Evolutionary conservation across 495 filamentous ascomycete species (phyloP).

Genomic region (Talaromyces ruber): DNA sequence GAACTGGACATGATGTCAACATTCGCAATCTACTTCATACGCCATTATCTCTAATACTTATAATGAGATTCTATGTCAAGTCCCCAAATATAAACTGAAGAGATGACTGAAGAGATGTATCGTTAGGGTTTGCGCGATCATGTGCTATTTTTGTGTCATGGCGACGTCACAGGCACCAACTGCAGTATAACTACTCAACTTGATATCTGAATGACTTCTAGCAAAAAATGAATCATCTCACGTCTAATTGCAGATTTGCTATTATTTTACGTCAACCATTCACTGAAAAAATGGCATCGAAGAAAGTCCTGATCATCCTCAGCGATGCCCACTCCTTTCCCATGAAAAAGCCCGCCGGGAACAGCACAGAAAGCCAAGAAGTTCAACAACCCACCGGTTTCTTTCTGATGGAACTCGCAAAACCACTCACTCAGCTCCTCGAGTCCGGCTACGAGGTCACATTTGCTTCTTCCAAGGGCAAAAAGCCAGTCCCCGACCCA

Average conservation of each 20-base stretch:
- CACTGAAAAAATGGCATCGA: slow-evolving; percentile 4
- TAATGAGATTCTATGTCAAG: no score
- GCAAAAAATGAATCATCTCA: neutral
- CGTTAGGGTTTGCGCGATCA: neutral
- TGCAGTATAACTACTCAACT: neutral
- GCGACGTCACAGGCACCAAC: neutral
- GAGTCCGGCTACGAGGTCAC: slow-evolving; percentile 27
- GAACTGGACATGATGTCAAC: no score
- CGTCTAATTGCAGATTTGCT: neutral
- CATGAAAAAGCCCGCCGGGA: slow-evolving; percentile 19
- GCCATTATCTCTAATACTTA: no score
- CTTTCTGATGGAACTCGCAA: slow-evolving; percentile 37
- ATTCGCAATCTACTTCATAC: no score
- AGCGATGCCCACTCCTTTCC: slow-evolving; percentile 28
- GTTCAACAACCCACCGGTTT: slow-evolving; percentile 30
- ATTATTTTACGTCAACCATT: neutral
- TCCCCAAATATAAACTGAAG: no score
- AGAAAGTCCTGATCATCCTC: slow-evolving; percentile 35
- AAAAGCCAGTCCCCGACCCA: slow-evolving; percentile 25
- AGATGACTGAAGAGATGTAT: neutral
- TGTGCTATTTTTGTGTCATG: neutral
- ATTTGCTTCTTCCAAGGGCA: slow-evolving; percentile 28
- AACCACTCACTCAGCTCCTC: slow-evolving; percentile 29
- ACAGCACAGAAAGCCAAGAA: slow-evolving; percentile 10
- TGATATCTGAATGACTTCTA: neutral